Base-by-base conservation (phyloP, 2,329 filamentous ascomycete genomes). In the Magnaporthiopsis poae region DNA sequence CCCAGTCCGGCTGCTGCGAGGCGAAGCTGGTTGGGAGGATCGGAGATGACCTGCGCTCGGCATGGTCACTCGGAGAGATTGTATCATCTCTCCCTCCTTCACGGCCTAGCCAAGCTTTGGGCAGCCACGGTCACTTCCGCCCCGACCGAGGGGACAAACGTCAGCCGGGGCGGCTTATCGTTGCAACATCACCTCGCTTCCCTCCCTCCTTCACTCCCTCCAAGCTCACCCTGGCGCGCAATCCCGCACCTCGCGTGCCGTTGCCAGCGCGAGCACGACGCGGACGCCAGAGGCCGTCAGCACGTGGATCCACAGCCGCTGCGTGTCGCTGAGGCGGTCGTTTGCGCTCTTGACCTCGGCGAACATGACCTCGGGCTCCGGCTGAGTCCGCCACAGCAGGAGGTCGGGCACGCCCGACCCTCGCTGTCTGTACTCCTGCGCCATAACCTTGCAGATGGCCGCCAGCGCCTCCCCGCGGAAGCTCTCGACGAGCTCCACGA, bases 241-340 rank as follows among this genome's bases (percentile, higher is more conserved):
- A 8, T 46, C 75, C 68, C 77, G 77, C 35, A 84, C 79, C 72
- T 86, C 81, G 69, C 76, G 82, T 59, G 84, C 84, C 56, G 85
- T 77, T 15, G 85, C 86, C 74, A 87, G 85, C 73, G 85, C 96
- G 70, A 98, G 80, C 72, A 96, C 93, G 35, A 98, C 94, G 71
- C 84, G 86, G 59, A 98, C 84, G 2, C 95, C 94, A 1, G 93
- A 92, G 1, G 89, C 88, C 9, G 88, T 89, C 65, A 99, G 82
- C 9, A 97, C 92, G 80, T 98, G 91, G 72, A 98, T 96, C 95
- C 95, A 99, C 71, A 99, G 83, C 71, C 95, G 82, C 79, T 99
- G 95, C 25, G 93, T 96, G 80, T 99, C 95, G 77, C 94, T 98
- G 73, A 99, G 80, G 59, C 92, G 87, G 81, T 99, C 95, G 77